phyloP scores from a whole-genome alignment of 306 rosid genomes.

The Begonia loranthoides region DNA sequence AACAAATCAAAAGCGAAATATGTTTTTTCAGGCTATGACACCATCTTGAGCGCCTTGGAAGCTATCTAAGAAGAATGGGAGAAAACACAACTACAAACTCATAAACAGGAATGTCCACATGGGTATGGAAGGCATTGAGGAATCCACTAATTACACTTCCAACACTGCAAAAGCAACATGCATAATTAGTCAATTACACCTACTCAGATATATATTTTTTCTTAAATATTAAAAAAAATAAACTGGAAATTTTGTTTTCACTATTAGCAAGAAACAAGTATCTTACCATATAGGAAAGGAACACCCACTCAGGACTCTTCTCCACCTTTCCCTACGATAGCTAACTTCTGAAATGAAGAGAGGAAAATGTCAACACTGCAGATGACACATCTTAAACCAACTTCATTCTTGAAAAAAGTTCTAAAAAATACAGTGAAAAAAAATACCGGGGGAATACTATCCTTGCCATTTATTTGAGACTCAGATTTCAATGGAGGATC shows the following conservation, averaged over 20 bases:
- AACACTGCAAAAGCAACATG: constrained; percentile 9
- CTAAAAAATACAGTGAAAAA: neutral
- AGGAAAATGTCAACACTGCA: constrained; percentile 16
- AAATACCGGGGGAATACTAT: constrained; percentile 40
- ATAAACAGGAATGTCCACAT: neutral
- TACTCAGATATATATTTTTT: neutral
- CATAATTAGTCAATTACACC: neutral
- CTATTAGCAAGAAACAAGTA: neutral
- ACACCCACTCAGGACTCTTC: constrained; percentile 40
- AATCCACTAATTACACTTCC: constrained; percentile 1
- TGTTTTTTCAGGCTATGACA: neutral
- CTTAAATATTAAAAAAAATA: neutral
- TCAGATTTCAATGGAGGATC: constrained; percentile 24
- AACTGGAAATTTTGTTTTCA: neutral
- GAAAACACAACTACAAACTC: constrained; percentile 4
- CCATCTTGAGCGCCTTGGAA: neutral
- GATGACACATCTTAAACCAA: neutral
- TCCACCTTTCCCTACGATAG: constrained; percentile 52
- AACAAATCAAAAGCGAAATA: constrained; percentile 1
- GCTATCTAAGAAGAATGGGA: constrained; percentile 6
- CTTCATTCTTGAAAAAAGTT: neutral
- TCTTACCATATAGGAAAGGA: constrained; percentile 31
- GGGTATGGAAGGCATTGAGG: constrained; percentile 11
- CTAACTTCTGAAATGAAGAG: constrained; percentile 27
- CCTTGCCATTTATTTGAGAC: constrained; percentile 41